A percentile compares a stretch with the other conserved stretches of the same genome.
phyloP scores from a whole-genome alignment of 805 yeast species.

The Pichia paraexigua region DNA sequence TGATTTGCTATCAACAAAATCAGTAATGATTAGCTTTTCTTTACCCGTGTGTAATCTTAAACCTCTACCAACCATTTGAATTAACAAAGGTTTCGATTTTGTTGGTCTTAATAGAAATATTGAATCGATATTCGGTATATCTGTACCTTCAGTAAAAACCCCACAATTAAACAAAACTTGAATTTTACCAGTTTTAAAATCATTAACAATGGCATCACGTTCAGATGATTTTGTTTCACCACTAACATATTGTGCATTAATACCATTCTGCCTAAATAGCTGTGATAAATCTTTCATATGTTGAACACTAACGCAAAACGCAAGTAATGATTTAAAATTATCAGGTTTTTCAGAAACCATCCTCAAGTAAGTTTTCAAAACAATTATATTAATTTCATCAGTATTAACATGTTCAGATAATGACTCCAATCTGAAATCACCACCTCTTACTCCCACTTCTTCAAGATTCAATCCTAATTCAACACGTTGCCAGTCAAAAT shows the following conservation, averaged over 20 bases:
- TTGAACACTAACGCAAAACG: conserved; percentile 68
- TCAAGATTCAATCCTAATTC: conserved; percentile 30
- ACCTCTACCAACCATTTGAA: conserved; percentile 92
- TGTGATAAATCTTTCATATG: conserved; percentile 54
- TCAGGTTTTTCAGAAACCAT: conserved; percentile 27
- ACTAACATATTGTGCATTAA: conserved; percentile 65
- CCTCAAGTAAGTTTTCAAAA: conserved; percentile 45
- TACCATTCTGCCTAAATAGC: conserved; percentile 47
- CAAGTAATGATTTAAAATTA: conserved; percentile 51
- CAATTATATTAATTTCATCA: conserved; percentile 44
- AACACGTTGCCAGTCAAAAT: conserved; percentile 57
- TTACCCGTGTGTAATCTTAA: conserved; percentile 58
- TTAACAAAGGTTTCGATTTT: conserved; percentile 56
- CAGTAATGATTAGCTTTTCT: conserved; percentile 62
- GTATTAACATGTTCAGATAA: conserved; percentile 52
- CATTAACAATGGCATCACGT: conserved; percentile 44
- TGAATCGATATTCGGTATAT: conserved; percentile 82
- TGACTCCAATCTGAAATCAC: conserved; percentile 46
- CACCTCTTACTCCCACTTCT: conserved; percentile 14
- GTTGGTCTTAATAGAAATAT: conserved; percentile 77
- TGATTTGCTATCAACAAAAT: conserved; percentile 57
- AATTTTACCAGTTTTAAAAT: conserved; percentile 53
- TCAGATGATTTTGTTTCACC: conserved; percentile 50
- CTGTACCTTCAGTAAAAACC: conserved; percentile 92
- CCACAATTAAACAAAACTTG: conserved; percentile 81